These are phyloP conservation scores for Chaetomiaceae sp. DNA, from an alignment of 2,329 filamentous ascomycete genomes.

Conservation along the genomic window DNA sequence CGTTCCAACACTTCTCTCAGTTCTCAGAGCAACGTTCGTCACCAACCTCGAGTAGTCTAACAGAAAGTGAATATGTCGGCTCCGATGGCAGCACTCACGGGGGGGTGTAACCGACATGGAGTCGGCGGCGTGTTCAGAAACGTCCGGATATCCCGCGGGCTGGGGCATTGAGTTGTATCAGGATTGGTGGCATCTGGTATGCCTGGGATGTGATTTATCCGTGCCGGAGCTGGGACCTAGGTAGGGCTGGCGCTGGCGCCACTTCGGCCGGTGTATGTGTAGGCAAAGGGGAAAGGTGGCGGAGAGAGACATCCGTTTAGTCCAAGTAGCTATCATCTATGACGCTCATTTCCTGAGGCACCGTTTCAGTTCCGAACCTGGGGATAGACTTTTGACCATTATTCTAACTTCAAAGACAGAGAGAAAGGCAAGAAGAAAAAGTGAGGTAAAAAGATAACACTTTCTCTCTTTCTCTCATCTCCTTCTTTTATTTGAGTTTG, in stretches of 20 bases:
- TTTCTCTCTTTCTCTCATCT: neutral
- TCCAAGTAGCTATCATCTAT: slow-evolving; percentile 1
- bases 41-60: neutral
- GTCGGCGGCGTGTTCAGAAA: neutral
- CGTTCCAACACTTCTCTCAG: neutral
- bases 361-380: neutral
- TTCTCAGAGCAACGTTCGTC: neutral
- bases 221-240: neutral
- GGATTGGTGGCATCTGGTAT: neutral
- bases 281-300: neutral
- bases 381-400: neutral
- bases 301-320: neutral
- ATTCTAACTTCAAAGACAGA: neutral
- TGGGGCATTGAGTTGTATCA: neutral
- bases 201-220: neutral
- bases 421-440: neutral
- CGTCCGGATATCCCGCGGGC: neutral
- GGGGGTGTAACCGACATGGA: neutral
- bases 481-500: neutral
- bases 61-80: neutral
- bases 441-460: neutral
- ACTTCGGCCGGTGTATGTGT: neutral
- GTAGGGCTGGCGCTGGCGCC: neutral
- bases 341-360: neutral
- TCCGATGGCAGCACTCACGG: neutral